Base-by-base conservation (phyloP, 257 asterid genomes). In the Mitragyna speciosa region DNA sequence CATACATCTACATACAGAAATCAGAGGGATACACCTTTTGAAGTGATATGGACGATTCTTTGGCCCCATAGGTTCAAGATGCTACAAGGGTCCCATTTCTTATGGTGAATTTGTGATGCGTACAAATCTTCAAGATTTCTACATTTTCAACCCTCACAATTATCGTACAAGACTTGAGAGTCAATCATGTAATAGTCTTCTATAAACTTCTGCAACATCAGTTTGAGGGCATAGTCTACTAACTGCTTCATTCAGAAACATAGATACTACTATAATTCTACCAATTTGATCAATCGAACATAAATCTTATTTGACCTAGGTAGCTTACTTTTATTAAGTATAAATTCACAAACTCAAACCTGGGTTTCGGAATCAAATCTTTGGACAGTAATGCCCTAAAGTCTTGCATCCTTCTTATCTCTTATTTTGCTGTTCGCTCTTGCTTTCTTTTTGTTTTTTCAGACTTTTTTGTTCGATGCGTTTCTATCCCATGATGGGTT, bases 21-120 rank as follows among this genome's bases (percentile, higher is more conserved):
- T 5, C 11, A n/a, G 12, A 10, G 52, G 72, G 82, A 82, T 77
- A 16, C 16, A 69, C n/a, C 36, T 58, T 78, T 45, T 58, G 76
- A 81, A 81, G 83, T 78, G 83, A 81, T 77, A 22, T 51, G 22
- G 84, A 56, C 65, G 82, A 83, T 83, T 80, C 87, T 72, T 66
- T 15, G 86, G 84, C 69, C 85, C 85, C 82, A 81, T 78, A 51
- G 33, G 56, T 70, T 14, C 26, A 80, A 80, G 82, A 70, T 79
- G 81, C 84, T 66, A 24, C 43, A 73, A 67, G 68, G 83, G 81
- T 64, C 76, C 83, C 56, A 8, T 71, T 16, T 66, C 68, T 64
- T 75, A 41, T 72, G 72, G 41, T 30, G 64, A 77, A 31, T 41
- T 56, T 16, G 31, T 72, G 70, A 79, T n/a, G 51, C 39, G 59